These are phyloP conservation scores for Exserohilum turcica DNA, from an alignment of 2,329 filamentous ascomycete species.

Conservation along the genomic window DNA sequence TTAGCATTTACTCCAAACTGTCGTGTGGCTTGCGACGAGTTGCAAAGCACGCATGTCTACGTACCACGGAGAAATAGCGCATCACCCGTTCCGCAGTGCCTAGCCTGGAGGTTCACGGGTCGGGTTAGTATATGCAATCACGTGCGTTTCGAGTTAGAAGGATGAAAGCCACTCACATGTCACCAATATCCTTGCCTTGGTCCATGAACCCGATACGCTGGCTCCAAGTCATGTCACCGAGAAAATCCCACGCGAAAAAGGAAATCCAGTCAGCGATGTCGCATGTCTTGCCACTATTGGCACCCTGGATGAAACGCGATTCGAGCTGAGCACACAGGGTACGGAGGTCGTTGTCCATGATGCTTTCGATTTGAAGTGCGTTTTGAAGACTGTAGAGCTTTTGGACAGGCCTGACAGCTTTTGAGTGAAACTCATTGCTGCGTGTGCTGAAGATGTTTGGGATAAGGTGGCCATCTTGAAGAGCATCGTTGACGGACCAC, in stretches of 20 bases:
- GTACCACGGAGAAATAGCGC: constrained; percentile 35
- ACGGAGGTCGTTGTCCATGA: constrained; percentile 34
- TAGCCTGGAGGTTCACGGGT: constrained; percentile 7
- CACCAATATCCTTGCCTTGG: constrained; percentile 47
- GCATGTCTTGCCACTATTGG: constrained; percentile 33
- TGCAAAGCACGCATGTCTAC: constrained; percentile 1
- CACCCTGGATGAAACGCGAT: constrained; percentile 31
- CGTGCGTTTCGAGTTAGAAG: background rate
- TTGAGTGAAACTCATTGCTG: constrained; percentile 37
- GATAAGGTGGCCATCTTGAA: constrained; percentile 37
- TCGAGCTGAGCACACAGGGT: constrained; percentile 33
- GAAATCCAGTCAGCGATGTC: constrained; percentile 43
- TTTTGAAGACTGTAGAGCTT: constrained; percentile 37
- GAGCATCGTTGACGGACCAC: constrained; percentile 37
- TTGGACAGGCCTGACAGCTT: constrained; percentile 33
- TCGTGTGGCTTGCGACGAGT: background rate
- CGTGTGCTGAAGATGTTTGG: constrained; percentile 42
- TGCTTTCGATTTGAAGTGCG: constrained; percentile 32
- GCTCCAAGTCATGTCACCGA: constrained; percentile 51
- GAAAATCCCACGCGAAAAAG: constrained; percentile 39
- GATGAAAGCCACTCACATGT: constrained; percentile 14
- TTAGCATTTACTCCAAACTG: constrained; percentile 8
- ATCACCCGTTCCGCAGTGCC: constrained; percentile 45
- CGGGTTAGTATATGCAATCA: background rate
- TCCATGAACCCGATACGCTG: constrained; percentile 53